Evolutionary conservation across 306 rosid species (phyloP).

Genomic region (Begonia peltatifolia): DNA sequence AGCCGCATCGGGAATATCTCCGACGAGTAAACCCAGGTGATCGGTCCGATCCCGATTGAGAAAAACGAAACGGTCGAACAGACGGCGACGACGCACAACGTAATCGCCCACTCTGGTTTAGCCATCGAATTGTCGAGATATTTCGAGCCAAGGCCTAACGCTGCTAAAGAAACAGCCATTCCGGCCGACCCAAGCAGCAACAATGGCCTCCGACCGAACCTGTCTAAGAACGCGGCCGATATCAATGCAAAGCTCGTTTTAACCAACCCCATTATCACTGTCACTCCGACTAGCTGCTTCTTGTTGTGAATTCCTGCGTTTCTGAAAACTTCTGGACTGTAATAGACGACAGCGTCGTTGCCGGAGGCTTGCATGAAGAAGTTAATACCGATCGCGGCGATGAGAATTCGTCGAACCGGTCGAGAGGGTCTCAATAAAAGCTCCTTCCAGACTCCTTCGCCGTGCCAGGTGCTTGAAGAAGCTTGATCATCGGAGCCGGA

Average conservation of each 20-base stretch:
- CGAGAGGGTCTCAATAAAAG: conserved; percentile 31
- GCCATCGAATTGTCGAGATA: conserved; percentile 9
- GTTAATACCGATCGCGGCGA: conserved; percentile 59
- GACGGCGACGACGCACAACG: conserved; percentile 30
- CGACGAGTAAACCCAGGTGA: conserved; percentile 62
- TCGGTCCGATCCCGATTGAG: conserved; percentile 81
- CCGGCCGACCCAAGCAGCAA: conserved; percentile 52
- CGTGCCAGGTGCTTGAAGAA: conserved; percentile 14
- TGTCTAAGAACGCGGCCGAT: conserved; percentile 51
- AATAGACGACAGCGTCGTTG: conserved; percentile 78
- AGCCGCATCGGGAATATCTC: conserved; percentile 54
- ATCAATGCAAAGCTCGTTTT: conserved; percentile 39
- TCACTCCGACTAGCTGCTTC: conserved; percentile 45
- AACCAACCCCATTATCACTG: conserved; percentile 51
- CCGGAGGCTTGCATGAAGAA: conserved; percentile 94
- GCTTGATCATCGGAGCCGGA: not conserved
- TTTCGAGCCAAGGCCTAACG: conserved; percentile 52
- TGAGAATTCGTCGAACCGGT: conserved; percentile 41
- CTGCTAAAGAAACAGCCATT: conserved; percentile 40
- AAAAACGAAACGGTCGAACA: conserved; percentile 55
- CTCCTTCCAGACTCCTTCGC: conserved; percentile 55
- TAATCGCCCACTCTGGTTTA: conserved; percentile 49
- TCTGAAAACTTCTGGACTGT: conserved; percentile 56
- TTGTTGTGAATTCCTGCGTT: conserved; percentile 39
- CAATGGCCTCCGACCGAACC: conserved; percentile 50